Base-by-base conservation (phyloP, 768 basidiomycete genomes). In the Suillus placidus region DNA sequence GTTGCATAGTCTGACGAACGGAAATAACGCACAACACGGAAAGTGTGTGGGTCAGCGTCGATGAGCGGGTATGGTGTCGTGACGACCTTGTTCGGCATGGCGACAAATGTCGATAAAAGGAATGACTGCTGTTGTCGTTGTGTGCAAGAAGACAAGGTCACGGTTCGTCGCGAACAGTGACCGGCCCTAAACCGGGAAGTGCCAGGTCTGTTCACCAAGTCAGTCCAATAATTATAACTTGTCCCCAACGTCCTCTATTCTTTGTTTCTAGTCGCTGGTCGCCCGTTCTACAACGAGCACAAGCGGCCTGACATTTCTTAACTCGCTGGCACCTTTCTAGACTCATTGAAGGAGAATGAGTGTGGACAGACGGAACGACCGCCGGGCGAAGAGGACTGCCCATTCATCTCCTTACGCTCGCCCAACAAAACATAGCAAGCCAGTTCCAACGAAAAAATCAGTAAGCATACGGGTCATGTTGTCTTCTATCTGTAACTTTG, bases 11-110 rank as follows among this genome's bases (percentile, higher is more conserved):
- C 97, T 2, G 90, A 88, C 26, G 88, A 83, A 32, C 97, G 85
- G 78, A 98, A 88, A 80, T 97, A 97, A 65, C 92, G 83, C 26
- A 99, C 80, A 60, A 99, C 97, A 38, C 97, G 87, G 38, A 81
- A 81, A 16, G 89, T 88, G 82, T 97, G 92, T 12, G 97, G 97
- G 82, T 99, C 97, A 0, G 88, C 83, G 79, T 98, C 97, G 80
- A 99, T 92, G 78, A 97, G 89, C 57, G 95, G 95, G 80, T 88
- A 97, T 32, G 89, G 88, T 47, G 91, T 87, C 72, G 80, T 77
- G 65, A 83, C 80, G 71, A 82, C 79, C 74, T 85, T 85, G 77
- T 83, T 74, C 45, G 77, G 77, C 79, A 80, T 79, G 62, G 57
- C 71, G 49, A 63, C 30, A 30, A 47, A 60, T 61, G 58, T 58